phyloP scores from a whole-genome alignment of 164 flowering plant species.

The Magnolia officinalis region DNA sequence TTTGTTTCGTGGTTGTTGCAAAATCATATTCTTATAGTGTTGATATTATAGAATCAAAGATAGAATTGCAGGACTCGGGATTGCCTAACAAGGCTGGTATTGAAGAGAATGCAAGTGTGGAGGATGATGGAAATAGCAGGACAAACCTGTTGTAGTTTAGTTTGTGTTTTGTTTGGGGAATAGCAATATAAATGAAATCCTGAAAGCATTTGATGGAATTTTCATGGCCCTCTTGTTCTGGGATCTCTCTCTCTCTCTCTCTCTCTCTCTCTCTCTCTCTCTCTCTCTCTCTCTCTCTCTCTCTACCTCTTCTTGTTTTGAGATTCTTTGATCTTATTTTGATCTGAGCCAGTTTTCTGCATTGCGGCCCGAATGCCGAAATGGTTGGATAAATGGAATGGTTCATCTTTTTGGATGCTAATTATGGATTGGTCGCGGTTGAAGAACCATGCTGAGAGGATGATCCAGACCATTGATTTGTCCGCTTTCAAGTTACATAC shows the following conservation, averaged over 20 bases:
- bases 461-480: no score
- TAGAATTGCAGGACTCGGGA: not conserved
- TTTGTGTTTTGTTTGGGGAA: not conserved
- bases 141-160: not conserved
- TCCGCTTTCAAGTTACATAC: no score
- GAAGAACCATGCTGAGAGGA: no score
- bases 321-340: no score
- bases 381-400: no score
- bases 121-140: not conserved
- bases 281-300: constrained; percentile 7
- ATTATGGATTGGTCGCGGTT: no score
- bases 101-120: not conserved
- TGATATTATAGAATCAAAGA: constrained; percentile 14
- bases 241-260: constrained; percentile 7
- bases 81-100: not conserved
- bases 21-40: constrained; percentile 44
- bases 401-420: no score
- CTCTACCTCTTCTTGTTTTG: not conserved
- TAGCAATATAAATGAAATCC: not conserved
- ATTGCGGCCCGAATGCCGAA: no score
- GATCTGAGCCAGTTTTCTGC: no score
- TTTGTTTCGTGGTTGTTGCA: constrained; percentile 39
- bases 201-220: not conserved
- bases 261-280: constrained; percentile 12
- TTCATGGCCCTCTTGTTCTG: not conserved